These are phyloP conservation scores for Linanthus parryae DNA, from an alignment of 148 eudicot species.

Conservation along the genomic window DNA sequence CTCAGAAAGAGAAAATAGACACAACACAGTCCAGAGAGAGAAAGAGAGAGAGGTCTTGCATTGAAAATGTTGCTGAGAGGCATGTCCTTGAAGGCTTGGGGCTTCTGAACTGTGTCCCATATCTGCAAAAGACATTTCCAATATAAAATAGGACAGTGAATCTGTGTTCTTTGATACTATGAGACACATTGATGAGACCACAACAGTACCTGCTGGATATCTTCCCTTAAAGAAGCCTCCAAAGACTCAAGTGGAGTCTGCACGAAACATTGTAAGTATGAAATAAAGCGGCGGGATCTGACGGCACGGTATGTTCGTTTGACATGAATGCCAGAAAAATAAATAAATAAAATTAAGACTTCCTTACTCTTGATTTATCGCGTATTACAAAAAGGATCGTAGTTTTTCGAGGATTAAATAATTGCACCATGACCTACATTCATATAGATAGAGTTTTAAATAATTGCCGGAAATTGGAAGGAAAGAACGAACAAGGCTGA, in stretches of 20 bases:
- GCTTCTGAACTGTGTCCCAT: slow-evolving; percentile 29
- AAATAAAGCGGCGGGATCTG: background rate
- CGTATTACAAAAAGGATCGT: background rate
- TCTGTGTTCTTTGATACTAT: background rate
- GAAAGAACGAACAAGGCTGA: background rate
- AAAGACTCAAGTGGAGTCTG: background rate
- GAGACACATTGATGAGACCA: background rate
- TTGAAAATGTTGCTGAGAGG: slow-evolving; percentile 29
- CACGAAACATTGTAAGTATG: background rate
- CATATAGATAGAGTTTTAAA: background rate
- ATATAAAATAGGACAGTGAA: background rate
- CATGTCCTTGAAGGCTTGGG: slow-evolving; percentile 20
- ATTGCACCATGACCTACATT: background rate
- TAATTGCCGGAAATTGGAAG: no score
- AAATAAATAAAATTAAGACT: background rate
- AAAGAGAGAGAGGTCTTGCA: no score
- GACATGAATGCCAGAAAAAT: background rate
- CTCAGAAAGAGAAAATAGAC: no score
- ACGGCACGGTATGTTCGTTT: background rate
- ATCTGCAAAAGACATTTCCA: slow-evolving; percentile 10
- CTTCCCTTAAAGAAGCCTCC: background rate
- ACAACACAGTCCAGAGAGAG: no score
- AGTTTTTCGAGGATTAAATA: background rate
- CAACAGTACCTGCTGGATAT: background rate
- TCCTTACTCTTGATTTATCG: background rate